Evolutionary conservation across 176 grass and related monocot genomes (phyloP).

Genomic region (Carex pumila): DNA sequence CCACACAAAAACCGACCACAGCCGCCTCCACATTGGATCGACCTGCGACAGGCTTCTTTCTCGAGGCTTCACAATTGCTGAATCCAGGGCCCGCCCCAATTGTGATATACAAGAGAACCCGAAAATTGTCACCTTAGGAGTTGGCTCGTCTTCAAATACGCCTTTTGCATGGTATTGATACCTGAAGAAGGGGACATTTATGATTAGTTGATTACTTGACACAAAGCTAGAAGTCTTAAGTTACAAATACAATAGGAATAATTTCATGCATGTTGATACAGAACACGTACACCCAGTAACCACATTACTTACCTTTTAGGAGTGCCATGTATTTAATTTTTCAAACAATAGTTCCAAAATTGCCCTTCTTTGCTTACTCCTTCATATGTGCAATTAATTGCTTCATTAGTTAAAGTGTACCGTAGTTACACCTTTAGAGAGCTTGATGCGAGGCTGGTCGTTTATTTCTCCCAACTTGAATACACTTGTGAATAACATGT

Average conservation of each 20-base stretch:
- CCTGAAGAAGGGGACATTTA: slow-evolving; percentile 35
- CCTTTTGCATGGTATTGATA: slow-evolving; percentile 98
- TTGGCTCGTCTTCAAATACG: slow-evolving; percentile 64
- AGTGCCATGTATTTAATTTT: background rate
- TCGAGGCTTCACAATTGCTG: background rate
- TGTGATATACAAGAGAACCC: slow-evolving; percentile 2
- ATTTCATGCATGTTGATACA: background rate
- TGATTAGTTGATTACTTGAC: background rate
- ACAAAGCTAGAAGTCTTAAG: background rate
- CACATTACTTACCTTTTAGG: background rate
- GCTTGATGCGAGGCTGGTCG: slow-evolving; percentile 86
- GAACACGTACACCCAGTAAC: background rate
- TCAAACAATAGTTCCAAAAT: background rate
- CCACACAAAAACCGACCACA: background rate
- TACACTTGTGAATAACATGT: slow-evolving; percentile 93
- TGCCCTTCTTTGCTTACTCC: background rate
- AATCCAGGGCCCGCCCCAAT: background rate
- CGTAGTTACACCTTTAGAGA: slow-evolving; percentile 93
- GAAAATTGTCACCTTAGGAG: slow-evolving; percentile 50
- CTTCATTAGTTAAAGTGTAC: slow-evolving; percentile 17
- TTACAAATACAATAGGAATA: background rate
- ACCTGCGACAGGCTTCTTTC: slow-evolving; percentile 2
- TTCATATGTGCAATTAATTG: background rate
- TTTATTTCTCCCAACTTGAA: slow-evolving; percentile 99
- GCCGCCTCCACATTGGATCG: background rate